phyloP scores from a whole-genome alignment of 345 rosid genomes.

The Laguncularia racemosa region DNA sequence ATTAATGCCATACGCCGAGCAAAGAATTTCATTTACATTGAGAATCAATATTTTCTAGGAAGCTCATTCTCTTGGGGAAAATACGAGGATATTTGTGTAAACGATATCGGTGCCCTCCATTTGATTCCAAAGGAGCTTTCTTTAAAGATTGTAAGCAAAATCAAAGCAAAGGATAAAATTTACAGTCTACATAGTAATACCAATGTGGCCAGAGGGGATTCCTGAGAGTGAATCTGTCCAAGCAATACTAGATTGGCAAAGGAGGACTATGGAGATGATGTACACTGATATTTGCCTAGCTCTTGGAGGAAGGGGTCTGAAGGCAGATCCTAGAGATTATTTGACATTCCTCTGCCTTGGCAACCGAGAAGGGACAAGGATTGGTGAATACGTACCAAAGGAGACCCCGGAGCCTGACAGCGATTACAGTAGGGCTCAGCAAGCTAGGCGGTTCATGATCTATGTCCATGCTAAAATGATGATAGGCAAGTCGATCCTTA shows the following conservation, averaged over 20 bases:
- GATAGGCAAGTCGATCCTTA: conserved; percentile 41
- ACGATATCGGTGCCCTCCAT: conserved; percentile 54
- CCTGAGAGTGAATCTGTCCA: conserved; percentile 64
- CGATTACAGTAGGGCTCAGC: conserved; percentile 61
- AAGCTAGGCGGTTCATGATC: conserved; percentile 74
- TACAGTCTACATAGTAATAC: conserved; percentile 63
- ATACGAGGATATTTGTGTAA: conserved; percentile 21
- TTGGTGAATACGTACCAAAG: conserved; percentile 35
- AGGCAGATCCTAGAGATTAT: conserved; percentile 54
- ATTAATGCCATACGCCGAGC: conserved; percentile 74
- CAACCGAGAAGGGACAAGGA: conserved; percentile 36
- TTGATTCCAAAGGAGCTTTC: conserved; percentile 78
- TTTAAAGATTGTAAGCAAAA: conserved; percentile 65
- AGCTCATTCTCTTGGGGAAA: conserved; percentile 74
- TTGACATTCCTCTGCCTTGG: conserved; percentile 72
- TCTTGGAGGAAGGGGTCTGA: conserved; percentile 26
- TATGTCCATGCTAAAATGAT: conserved; percentile 88
- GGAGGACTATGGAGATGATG: conserved; percentile 91
- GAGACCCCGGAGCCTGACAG: conserved; percentile 42
- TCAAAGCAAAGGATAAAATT: conserved; percentile 66
- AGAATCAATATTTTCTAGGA: conserved; percentile 78
- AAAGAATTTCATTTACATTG: conserved; percentile 71
- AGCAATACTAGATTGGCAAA: conserved; percentile 86
- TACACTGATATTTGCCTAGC: conserved; percentile 51
- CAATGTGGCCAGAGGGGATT: conserved; percentile 85